Conservation (phyloP, 208 protist genomes). For the Trypanosoma mega region DNA sequence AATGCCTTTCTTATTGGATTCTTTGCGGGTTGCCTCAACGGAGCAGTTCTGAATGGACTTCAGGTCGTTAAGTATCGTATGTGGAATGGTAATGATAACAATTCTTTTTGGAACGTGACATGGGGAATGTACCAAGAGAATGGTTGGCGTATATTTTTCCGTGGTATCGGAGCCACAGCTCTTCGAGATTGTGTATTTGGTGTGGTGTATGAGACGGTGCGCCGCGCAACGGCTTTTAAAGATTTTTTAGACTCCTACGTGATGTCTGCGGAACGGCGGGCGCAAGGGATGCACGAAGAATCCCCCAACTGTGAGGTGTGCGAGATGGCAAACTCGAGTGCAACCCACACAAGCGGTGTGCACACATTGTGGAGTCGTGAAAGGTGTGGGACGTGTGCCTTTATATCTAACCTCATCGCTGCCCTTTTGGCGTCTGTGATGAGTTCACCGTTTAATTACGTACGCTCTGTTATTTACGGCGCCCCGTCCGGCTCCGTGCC, state of each 20-base stretch:
- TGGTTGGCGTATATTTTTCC: conserved; percentile 81
- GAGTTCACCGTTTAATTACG: conserved; percentile 89
- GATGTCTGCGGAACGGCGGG: background rate
- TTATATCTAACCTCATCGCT: conserved; percentile 78
- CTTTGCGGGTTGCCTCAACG: conserved; percentile 76
- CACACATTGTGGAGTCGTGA: background rate
- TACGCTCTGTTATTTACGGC: conserved; percentile 83
- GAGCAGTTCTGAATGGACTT: conserved; percentile 76
- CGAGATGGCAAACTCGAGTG: too few relatives aligned
- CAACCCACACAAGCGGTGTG: too few relatives aligned
- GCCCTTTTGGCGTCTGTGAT: conserved; percentile 76
- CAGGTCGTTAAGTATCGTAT: conserved; percentile 91
- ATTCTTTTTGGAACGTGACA: conserved; percentile 64
- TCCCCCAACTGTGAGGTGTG: too few relatives aligned
- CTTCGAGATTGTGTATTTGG: conserved; percentile 87
- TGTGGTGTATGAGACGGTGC: conserved; percentile 79
- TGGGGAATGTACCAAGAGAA: conserved; percentile 64
- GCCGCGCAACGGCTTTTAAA: conserved; percentile 36
- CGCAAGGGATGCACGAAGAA: background rate
- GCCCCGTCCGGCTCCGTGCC: conserved; percentile 66
- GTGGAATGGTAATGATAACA: conserved; percentile 71
- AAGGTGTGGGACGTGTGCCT: conserved; percentile 39
- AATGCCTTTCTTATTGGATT: conserved; percentile 79
- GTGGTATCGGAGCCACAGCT: conserved; percentile 75
- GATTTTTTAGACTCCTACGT: conserved; percentile 46